Conservation (phyloP, 1,284 basidiomycete genomes). For the Sphaerobolus stellatus region DNA sequence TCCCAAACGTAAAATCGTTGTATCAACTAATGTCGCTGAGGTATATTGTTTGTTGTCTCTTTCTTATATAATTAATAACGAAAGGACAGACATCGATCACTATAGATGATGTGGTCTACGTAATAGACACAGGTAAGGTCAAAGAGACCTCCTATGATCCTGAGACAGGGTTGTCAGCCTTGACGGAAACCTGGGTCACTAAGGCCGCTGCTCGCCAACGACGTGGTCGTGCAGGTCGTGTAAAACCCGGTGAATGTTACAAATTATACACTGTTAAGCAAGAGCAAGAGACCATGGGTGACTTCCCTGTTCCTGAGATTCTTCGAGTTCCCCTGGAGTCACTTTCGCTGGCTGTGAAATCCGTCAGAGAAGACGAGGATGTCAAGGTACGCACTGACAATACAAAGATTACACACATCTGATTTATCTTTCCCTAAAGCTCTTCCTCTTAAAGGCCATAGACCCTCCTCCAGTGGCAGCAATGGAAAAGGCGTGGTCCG, state of each 20-base stretch:
- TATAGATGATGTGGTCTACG: constrained; percentile 87
- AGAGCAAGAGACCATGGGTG: constrained; percentile 66
- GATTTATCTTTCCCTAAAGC: constrained; percentile 23
- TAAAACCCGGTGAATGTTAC: constrained; percentile 79
- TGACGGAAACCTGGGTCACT: constrained; percentile 81
- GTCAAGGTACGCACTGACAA: constrained; percentile 57
- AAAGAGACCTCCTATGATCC: constrained; percentile 88
- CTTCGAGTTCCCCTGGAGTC: constrained; percentile 86
- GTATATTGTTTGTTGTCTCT: constrained; percentile 31
- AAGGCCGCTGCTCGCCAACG: constrained; percentile 83
- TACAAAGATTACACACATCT: neutral
- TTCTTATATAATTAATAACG: neutral
- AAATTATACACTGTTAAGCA: constrained; percentile 83
- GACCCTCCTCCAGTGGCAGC: constrained; percentile 79
- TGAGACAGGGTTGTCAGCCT: constrained; percentile 69
- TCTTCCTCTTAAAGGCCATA: constrained; percentile 72
- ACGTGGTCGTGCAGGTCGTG: constrained; percentile 88
- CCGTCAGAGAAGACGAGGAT: constrained; percentile 76
- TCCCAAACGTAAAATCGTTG: constrained; percentile 80
- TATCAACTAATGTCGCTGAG: constrained; percentile 88
- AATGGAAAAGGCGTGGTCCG: constrained; percentile 77
- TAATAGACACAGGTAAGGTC: constrained; percentile 84
- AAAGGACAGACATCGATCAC: constrained; percentile 85
- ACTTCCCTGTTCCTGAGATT: constrained; percentile 86
- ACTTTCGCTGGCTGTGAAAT: constrained; percentile 81